These are phyloP conservation scores for Colletotrichum sp. DNA, from an alignment of 2,329 filamentous ascomycete genomes.

Conservation along the genomic window DNA sequence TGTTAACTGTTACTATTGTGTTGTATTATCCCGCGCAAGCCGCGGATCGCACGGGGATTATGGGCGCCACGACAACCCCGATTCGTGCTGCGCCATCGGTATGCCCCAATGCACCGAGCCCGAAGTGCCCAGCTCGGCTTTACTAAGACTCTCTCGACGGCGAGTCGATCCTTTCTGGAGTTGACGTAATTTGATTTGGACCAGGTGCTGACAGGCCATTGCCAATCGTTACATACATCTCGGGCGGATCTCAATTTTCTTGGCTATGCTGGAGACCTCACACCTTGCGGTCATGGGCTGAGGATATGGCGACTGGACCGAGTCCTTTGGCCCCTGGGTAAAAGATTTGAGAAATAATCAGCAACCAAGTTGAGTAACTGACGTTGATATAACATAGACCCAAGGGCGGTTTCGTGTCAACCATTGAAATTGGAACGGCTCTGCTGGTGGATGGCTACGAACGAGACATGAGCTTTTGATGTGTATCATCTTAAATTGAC, in stretches of 20 bases:
- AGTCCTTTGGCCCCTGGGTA: too few species aligned
- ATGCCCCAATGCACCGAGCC: neutral
- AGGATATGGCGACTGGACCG: too few species aligned
- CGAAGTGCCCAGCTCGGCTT: neutral
- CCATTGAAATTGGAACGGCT: rapidly evolving
- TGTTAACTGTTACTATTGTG: neutral
- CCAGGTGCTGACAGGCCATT: neutral
- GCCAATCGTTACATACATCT: neutral
- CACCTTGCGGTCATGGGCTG: neutral
- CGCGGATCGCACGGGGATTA: neutral
- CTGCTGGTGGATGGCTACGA: too few species aligned
- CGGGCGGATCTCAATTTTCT: neutral
- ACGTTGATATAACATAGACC: too few species aligned
- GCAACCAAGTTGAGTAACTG: too few species aligned
- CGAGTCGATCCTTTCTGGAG: too few species aligned
- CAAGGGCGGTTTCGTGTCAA: too few species aligned
- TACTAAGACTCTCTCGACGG: too few species aligned
- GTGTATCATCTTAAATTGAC: too few species aligned
- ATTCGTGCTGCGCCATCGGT: neutral
- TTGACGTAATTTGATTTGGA: rapidly evolving
- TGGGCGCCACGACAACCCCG: neutral
- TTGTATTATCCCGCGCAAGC: neutral
- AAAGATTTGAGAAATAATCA: too few species aligned
- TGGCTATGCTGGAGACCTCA: neutral
- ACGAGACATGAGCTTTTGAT: too few species aligned